Evolutionary conservation across 176 grass and related monocot species (phyloP).

Genomic region (Phyllostachys edulis): DNA sequence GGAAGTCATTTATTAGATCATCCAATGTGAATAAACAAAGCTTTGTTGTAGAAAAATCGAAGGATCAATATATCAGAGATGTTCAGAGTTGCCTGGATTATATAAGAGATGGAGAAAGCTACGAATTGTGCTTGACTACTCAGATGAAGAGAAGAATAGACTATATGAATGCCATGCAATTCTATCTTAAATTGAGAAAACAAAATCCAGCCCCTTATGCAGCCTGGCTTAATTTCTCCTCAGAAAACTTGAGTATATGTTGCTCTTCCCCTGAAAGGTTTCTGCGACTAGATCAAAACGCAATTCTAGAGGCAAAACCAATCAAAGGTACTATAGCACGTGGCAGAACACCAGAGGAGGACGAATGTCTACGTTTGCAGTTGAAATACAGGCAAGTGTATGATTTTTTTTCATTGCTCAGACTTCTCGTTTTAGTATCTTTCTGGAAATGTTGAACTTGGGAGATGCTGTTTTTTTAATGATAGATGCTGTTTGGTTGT

Average conservation of each 20-base stretch:
- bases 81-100: conserved; percentile 65
- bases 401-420: neutral
- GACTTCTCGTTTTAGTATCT: neutral
- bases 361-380: conserved; percentile 76
- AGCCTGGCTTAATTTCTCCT: conserved; percentile 91
- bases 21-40: conserved; percentile 40
- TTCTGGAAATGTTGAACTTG: conserved; percentile 1
- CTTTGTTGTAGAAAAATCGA: conserved; percentile 80
- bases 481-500: neutral
- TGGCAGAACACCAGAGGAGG: conserved; percentile 81
- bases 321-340: conserved; percentile 96
- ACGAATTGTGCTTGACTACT: conserved; percentile 92
- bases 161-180: conserved; percentile 54
- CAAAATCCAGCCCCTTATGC: conserved; percentile 95
- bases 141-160: conserved; percentile 70
- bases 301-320: conserved; percentile 89
- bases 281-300: conserved; percentile 59
- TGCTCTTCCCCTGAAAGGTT: conserved; percentile 97
- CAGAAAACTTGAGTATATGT: conserved; percentile 77
- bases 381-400: conserved; percentile 81
- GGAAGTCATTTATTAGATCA: conserved; percentile 38
- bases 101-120: conserved; percentile 90
- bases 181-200: conserved; percentile 77
- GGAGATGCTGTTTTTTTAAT: neutral
- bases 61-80: conserved; percentile 78